These are phyloP conservation scores for Ilyonectria destructans DNA, from an alignment of 2,329 filamentous ascomycete species.

Conservation along the genomic window DNA sequence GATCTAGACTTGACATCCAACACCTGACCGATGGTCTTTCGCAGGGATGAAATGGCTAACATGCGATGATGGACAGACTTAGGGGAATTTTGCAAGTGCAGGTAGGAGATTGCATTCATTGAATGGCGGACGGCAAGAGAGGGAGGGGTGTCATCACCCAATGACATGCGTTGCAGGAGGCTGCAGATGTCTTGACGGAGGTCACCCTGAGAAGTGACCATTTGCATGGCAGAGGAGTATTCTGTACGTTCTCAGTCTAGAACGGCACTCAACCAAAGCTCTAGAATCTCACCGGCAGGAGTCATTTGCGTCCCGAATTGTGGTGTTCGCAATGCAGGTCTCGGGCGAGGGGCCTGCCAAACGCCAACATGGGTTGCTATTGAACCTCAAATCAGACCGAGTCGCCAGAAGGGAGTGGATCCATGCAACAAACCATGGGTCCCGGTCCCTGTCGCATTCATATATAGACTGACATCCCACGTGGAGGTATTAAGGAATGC, in stretches of 20 bases:
- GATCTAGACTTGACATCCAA: conserved; percentile 2
- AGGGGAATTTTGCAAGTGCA: conserved; percentile 4
- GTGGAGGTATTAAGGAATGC: conserved; percentile 21
- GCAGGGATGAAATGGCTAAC: conserved; percentile 13
- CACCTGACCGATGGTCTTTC: conserved; percentile 6
- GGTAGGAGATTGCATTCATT: conserved; percentile 24
- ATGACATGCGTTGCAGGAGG: conserved; percentile 22
- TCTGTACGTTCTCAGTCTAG: neutral
- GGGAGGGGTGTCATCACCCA: conserved; percentile 13
- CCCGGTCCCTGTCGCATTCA: neutral
- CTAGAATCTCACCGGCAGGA: conserved; percentile 3
- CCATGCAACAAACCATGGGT: neutral
- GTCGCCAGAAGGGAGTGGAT: neutral
- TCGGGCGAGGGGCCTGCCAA: conserved; percentile 6
- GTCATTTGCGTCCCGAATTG: conserved; percentile 9
- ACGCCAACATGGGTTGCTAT: neutral
- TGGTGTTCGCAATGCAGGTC: conserved; percentile 5
- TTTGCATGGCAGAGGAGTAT: conserved; percentile 15
- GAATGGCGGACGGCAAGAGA: conserved; percentile 27
- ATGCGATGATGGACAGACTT: conserved; percentile 19
- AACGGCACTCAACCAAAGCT: fast-evolving
- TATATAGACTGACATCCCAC: conserved; percentile 19
- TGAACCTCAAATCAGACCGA: neutral
- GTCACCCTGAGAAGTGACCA: conserved; percentile 22
- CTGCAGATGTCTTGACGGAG: conserved; percentile 25